Evolutionary conservation across 179 eudicot species (phyloP), one percentile per base, ranked within the genome.

Genomic region (Silene vulgaris): DNA sequence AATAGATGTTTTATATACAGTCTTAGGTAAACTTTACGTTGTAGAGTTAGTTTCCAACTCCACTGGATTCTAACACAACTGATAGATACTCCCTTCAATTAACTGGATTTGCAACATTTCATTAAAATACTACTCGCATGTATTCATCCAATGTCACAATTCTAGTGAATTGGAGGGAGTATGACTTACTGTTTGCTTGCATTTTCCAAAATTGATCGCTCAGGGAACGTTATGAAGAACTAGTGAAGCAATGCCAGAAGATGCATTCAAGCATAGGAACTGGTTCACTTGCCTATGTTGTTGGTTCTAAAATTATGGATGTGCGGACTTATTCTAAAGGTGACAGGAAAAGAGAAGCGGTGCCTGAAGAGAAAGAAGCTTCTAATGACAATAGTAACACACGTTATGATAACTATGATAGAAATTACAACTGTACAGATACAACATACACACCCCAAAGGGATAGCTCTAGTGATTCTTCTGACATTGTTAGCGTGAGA

Each of bases 211-310:
- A 64, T 68, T 64, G 32, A 29, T 73, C 26, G 66, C 81, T 83
- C 95, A 94, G 99, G 90, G 95, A 95, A 75, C 87, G 96, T 9
- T 95, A 92, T 52, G 87, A 81, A 45, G 97, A 92, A 76, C 93
- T 95, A 50, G 81, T 90, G 69, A 92, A 85, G 81, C 91, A 92
- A 78, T 95, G 99, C 80, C 95, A 92, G 83, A 81, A 78, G 86
- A 94, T 94, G 98, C 96, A 94, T 86, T 88, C 98, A 68, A 94
- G 98, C 85, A 82, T 92, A 74, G 98, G 98, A 66, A 94, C 98
- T 30, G 98, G 98, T 50, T 81, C 90, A 57, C 91, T 94, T 75
- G 98, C 98, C 73, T 94, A 88, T 84, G 89, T 85, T 62, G 89
- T 94, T 75, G 98, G 98, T 62, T 90, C 98, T 74, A 94, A 94